phyloP scores from a whole-genome alignment of 1,284 basidiomycete species.

The Clitocybe nebularis region DNA sequence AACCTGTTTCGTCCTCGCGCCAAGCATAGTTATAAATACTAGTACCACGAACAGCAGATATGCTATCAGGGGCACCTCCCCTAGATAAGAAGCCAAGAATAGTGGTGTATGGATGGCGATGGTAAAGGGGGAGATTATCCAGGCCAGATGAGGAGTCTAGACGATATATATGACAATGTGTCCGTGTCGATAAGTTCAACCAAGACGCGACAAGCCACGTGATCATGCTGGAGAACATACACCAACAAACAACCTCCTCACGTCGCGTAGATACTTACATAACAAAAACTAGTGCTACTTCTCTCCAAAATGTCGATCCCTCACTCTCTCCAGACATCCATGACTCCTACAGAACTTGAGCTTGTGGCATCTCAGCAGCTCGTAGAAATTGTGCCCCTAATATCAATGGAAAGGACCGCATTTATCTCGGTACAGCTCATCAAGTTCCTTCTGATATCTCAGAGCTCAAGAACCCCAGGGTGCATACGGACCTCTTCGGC shows the following conservation, averaged over 20 bases:
- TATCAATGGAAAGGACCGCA: conserved; percentile 84
- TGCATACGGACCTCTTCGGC: conserved; percentile 88
- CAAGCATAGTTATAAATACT: conserved; percentile 27
- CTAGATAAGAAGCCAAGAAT: background rate
- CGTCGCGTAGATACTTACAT: conserved; percentile 1
- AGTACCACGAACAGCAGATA: conserved; percentile 16
- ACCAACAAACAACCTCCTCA: conserved; percentile 1
- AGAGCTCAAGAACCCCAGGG: conserved; percentile 48
- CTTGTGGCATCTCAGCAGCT: conserved; percentile 81
- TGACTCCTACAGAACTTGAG: conserved; percentile 79
- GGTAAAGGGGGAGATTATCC: conserved; percentile 4
- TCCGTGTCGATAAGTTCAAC: too few relatives aligned
- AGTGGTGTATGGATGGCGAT: conserved; percentile 6
- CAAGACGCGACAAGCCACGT: conserved; percentile 24
- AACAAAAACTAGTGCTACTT: background rate
- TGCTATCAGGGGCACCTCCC: conserved; percentile 8
- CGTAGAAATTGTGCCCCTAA: conserved; percentile 80
- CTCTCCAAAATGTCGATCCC: conserved; percentile 56
- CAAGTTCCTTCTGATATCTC: conserved; percentile 11
- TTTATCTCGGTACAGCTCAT: conserved; percentile 71
- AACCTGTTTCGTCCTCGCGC: conserved; percentile 62
- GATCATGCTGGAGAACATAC: conserved; percentile 9
- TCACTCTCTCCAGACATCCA: conserved; percentile 53
- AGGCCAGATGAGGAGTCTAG: too few relatives aligned
- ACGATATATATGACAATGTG: too few relatives aligned